These are phyloP conservation scores for Colletotrichum sp. DNA, from an alignment of 2,329 filamentous ascomycete species.

Conservation along the genomic window DNA sequence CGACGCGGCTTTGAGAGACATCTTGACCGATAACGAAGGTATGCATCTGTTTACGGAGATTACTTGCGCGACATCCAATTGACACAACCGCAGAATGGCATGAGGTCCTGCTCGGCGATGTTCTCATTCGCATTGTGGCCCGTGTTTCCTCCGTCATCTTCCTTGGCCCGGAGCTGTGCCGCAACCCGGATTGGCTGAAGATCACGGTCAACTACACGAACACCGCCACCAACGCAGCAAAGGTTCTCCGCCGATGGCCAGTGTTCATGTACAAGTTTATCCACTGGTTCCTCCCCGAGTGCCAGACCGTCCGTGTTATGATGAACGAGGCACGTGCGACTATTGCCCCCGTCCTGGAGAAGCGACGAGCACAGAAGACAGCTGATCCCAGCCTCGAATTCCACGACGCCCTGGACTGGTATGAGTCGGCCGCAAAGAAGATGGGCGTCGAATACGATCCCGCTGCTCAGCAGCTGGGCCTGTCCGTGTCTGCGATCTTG, in stretches of 20 bases:
- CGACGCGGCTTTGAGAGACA: neutral
- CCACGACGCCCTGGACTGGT: conserved; percentile 28
- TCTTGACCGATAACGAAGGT: neutral
- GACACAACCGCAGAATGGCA: conserved; percentile 13
- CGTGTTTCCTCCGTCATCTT: conserved; percentile 27
- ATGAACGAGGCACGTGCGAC: neutral
- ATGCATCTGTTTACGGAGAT: neutral
- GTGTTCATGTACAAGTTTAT: conserved; percentile 17
- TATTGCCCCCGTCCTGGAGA: conserved; percentile 20
- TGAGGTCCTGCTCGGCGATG: conserved; percentile 3
- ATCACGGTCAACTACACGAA: conserved; percentile 16
- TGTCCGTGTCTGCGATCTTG: conserved; percentile 27
- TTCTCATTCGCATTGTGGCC: conserved; percentile 14
- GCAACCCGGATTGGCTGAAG: conserved; percentile 24
- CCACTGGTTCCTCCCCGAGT: conserved; percentile 23
- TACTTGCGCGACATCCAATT: neutral
- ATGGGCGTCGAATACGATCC: conserved; percentile 3
- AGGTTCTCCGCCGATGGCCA: conserved; percentile 21
- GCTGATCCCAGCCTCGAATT: neutral
- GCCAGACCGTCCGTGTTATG: conserved; percentile 10
- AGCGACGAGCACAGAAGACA: conserved; percentile 16
- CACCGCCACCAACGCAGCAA: neutral
- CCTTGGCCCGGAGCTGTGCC: conserved; percentile 24
- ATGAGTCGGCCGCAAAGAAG: neutral
- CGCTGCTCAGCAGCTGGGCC: conserved; percentile 19